Conservation (phyloP, 1,139 yeast genomes). For the Nadsonia starkeyi-henricii region DNA sequence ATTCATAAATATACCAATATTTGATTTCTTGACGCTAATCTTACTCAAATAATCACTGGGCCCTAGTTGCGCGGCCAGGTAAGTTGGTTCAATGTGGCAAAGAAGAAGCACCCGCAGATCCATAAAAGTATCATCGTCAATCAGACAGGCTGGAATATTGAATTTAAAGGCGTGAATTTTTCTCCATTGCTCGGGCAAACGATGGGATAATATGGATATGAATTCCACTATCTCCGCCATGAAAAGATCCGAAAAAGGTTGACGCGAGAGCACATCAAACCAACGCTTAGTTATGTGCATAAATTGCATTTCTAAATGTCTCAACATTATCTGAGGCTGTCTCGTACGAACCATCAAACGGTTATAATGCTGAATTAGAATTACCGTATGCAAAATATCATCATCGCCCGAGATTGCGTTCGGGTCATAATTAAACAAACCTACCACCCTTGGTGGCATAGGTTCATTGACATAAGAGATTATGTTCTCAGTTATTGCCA, state of each 20-base stretch:
- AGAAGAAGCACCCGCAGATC: neutral
- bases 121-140: neutral
- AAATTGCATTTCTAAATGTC: neutral
- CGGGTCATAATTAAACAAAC: neutral
- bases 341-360: neutral
- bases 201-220: neutral
- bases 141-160: neutral
- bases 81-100: neutral
- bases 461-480: neutral
- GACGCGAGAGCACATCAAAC: neutral
- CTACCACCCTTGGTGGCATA: neutral
- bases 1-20: neutral
- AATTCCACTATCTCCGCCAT: neutral
- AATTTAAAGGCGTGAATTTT: neutral
- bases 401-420: neutral
- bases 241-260: neutral
- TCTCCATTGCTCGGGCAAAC: neutral
- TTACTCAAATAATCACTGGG: neutral
- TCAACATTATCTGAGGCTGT: neutral
- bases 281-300: neutral
- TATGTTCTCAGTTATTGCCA: neutral
- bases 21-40: neutral
- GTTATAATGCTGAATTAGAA: neutral
- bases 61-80: neutral
- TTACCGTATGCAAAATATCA: neutral